phyloP scores from a whole-genome alignment of 768 basidiomycete species.

The Daedaleopsis nitida region DNA sequence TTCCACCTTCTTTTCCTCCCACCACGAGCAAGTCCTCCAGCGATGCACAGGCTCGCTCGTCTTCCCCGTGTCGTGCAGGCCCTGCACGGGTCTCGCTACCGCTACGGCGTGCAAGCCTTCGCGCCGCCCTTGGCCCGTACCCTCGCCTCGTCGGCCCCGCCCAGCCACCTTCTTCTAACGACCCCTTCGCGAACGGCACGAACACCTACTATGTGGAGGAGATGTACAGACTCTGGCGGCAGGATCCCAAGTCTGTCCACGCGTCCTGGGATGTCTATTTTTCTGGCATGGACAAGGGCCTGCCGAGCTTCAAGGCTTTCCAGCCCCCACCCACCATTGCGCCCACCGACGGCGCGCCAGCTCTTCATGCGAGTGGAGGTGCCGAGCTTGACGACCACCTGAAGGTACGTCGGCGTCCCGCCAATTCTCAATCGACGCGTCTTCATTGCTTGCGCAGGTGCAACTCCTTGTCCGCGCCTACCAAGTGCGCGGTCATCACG shows the following conservation, averaged over 20 bases:
- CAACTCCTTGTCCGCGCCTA: slow-evolving; percentile 98
- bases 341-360: slow-evolving; percentile 42
- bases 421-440: background rate
- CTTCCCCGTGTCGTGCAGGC: slow-evolving; percentile 22
- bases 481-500: slow-evolving; percentile 97
- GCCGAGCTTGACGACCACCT: slow-evolving; percentile 90
- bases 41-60: slow-evolving; percentile 23
- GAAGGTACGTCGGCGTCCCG: slow-evolving; percentile 57
- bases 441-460: slow-evolving; percentile 52
- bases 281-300: slow-evolving; percentile 86
- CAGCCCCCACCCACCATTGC: slow-evolving; percentile 77
- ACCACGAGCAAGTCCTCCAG: slow-evolving; percentile 13
- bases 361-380: slow-evolving; percentile 43
- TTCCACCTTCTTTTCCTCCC: slow-evolving; percentile 5
- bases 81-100: slow-evolving; percentile 18
- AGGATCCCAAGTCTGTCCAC: slow-evolving; percentile 92
- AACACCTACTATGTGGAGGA: slow-evolving; percentile 96
- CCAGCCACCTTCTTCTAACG: slow-evolving; percentile 68
- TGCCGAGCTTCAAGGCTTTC: slow-evolving; percentile 80
- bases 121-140: slow-evolving; percentile 28
- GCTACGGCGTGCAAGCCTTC: slow-evolving; percentile 20
- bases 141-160: slow-evolving; percentile 46
- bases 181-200: slow-evolving; percentile 90
- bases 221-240: slow-evolving; percentile 92
- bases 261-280: slow-evolving; percentile 95